Base-by-base conservation (phyloP, 1,284 basidiomycete genomes). In the Apiotrichum akiyoshidainum region DNA sequence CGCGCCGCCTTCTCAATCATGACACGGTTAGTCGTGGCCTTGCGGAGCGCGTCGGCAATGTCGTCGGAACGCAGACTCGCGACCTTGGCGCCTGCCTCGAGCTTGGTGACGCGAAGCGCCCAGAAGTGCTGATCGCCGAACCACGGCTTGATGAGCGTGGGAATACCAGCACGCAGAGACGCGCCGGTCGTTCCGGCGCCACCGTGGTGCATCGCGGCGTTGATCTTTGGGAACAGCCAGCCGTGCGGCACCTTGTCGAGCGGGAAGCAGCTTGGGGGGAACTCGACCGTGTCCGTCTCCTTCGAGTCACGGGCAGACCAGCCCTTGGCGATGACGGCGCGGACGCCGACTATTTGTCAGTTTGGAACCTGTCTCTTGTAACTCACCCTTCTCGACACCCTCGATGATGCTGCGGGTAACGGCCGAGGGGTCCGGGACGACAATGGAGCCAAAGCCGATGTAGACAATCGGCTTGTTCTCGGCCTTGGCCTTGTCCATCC, bases 191-290 rank as follows among this genome's bases (percentile, higher is more conserved):
- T 89, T 33, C 87, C 87, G 2, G 87, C 87, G 21, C 87, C 87
- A 40, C 87, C 87, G 68, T 88, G 86, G 76, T 88, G 85, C 51
- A 87, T 61, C 0, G 84, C 87, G 0, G 76, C 74, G 55, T 72
- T 60, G 41, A 77, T 80, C 60, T 82, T 81, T 0, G 87, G 85
- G 79, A 90, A 90, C 14, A 92, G 80, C 89, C 88, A 90, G 67
- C 85, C 87, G 75, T 92, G 89, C 8, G 89, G 88, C 5, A 89
- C 82, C 68, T 86, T 86, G 54, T 87, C 84, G 44, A 89, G 76
- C 22, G 61, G 58, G 63, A 71, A 77, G 61, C 75, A 77, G 33
- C 64, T 73, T 7, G 67, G 62, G 2, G 79, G 79, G 57, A 75
- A 71, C 26, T n/a, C n/a, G 26, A 7, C 79, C 33, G 77, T 74